phyloP scores from a whole-genome alignment of 306 rosid genomes.

The Leucaena leucocephala region DNA sequence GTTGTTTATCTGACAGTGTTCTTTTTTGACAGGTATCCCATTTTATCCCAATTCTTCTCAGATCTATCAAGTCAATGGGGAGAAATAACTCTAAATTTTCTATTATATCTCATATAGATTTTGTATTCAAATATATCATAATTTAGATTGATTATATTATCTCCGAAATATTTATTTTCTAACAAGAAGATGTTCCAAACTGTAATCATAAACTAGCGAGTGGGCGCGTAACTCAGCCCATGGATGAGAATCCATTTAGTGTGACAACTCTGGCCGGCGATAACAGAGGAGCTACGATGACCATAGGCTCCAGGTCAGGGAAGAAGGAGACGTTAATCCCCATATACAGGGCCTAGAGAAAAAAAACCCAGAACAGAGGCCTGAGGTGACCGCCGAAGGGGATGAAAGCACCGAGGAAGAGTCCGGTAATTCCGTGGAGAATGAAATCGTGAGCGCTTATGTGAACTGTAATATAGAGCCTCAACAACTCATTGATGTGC shows the following conservation, averaged over 20 bases:
- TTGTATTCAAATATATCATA: too few species aligned
- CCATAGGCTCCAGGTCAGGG: constrained; percentile 39
- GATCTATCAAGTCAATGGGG: too few species aligned
- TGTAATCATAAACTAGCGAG: constrained; percentile 51
- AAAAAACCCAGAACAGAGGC: constrained; percentile 50
- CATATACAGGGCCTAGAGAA: constrained; percentile 59
- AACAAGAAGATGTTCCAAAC: constrained; percentile 51
- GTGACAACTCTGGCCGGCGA: constrained; percentile 73
- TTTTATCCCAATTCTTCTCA: too few species aligned
- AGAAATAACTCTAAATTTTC: too few species aligned
- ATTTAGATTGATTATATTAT: too few species aligned
- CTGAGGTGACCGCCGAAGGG: constrained; percentile 48
- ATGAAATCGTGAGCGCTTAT: constrained; percentile 39
- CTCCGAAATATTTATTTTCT: too few species aligned
- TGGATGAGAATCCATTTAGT: constrained; percentile 49
- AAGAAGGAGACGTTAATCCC: constrained; percentile 50
- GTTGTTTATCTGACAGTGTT: too few species aligned
- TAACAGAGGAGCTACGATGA: constrained; percentile 83
- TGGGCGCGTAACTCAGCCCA: constrained; percentile 25
- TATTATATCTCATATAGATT: too few species aligned
- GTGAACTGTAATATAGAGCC: constrained; percentile 71
- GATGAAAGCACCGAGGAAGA: constrained; percentile 46
- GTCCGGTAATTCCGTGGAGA: constrained; percentile 15
- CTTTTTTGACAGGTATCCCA: too few species aligned
- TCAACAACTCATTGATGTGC: constrained; percentile 71